Evolutionary conservation across 2,329 filamentous ascomycete species (phyloP), one percentile per base, ranked within the genome.

Genomic region (Aspergillus cejpii): DNA sequence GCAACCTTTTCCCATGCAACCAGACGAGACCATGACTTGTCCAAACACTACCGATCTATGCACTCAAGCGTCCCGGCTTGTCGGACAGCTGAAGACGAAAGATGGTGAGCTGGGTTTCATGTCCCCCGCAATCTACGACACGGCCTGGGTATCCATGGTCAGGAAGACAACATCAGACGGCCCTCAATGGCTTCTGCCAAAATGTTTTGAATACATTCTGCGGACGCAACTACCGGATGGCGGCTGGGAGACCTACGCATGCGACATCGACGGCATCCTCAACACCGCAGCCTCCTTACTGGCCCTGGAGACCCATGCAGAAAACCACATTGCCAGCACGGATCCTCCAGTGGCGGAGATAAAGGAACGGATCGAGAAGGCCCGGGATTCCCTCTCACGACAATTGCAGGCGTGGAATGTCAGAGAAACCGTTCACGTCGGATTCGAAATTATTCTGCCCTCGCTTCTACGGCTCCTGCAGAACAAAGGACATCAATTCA

Each of bases 381-480:
- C 55, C 3, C 50, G 42, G 15, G 34, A 24, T 6, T 53, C 52
- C 10, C 38, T 65, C 8, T 43, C 50, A 28, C 37, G 19, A 0
- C 44, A 59, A 12, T 39, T 68, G 19, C 38, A 56, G 23, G 41
- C 44, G 10, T 66, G 60, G 62, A 51, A 64, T 44, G 60, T 66
- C 0, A 48, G 52, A 2, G 43, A 47, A 1, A 58, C 55, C 2
- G 49, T 53, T 1, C 58, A 63, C n/a, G 59, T 65, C 3, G 65
- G 64, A 5, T 65, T 67, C 37, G 65, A 69, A 39, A 58, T 68
- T 21, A 50, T 65, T 6, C 52, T 68, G 12, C 59, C 63, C 1
- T 23, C 19, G 2, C 46, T 67, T 23, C 53, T 69, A 6, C 42
- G 56, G 1, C 44, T 59, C 3, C 51, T 70, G 1, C 50, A 55